Percentiles rank a stretch among this genome's conserved stretches.
phyloP scores from a whole-genome alignment of 345 rosid genomes.

The Cardiospermum halicacabum region DNA sequence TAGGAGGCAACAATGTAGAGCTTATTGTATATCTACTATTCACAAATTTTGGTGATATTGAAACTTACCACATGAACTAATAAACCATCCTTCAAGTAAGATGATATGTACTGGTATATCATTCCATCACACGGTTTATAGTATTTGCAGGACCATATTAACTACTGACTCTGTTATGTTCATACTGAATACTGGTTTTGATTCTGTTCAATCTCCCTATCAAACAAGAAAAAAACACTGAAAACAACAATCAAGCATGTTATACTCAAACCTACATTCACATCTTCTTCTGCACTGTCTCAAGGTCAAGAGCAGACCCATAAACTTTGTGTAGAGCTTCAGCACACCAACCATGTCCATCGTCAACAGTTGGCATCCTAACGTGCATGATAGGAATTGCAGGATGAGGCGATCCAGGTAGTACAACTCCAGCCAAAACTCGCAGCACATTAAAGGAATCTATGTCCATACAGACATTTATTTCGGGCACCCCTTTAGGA shows the following conservation, averaged over 20 bases:
- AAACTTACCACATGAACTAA: neutral
- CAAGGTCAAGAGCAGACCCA: slow-evolving; percentile 54
- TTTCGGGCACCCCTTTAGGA: slow-evolving; percentile 75
- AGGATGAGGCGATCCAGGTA: slow-evolving; percentile 57
- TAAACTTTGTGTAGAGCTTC: slow-evolving; percentile 53
- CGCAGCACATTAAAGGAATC: slow-evolving; percentile 64
- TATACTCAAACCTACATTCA: neutral
- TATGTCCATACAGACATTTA: slow-evolving; percentile 84
- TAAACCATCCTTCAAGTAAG: neutral
- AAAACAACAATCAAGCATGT: neutral
- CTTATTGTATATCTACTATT: neutral
- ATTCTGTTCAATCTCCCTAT: neutral
- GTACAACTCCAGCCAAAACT: slow-evolving; percentile 56
- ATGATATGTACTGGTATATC: neutral
- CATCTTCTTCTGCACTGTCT: slow-evolving; percentile 53
- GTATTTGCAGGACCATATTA: neutral
- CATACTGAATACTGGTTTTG: neutral
- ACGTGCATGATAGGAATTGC: slow-evolving; percentile 72
- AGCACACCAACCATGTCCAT: slow-evolving; percentile 84
- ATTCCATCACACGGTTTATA: neutral
- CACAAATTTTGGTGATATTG: neutral
- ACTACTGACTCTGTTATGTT: neutral
- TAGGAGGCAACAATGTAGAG: too few species aligned
- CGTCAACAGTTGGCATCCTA: slow-evolving; percentile 88
- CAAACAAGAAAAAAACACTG: neutral